Percentiles rank a stretch among this genome's conserved stretches.
Conservation (phyloP, 495 filamentous ascomycete genomes). For the Rostrohypoxylon terebratum region DNA sequence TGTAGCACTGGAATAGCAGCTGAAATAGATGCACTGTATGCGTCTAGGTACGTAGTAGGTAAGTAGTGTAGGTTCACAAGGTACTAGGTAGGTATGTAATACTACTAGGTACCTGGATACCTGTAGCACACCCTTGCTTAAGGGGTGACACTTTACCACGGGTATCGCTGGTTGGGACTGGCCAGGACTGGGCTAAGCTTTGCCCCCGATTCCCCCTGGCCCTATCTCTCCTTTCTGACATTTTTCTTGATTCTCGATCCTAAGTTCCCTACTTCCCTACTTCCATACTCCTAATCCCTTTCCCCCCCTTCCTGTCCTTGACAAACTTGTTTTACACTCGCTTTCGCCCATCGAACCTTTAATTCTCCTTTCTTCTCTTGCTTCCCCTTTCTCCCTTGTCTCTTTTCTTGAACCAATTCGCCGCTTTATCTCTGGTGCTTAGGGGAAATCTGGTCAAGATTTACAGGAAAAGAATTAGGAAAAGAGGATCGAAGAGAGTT, state of each 20-base stretch:
- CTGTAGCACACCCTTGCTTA: slow-evolving; percentile 26
- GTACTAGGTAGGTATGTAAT: too few relatives aligned
- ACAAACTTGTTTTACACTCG: slow-evolving; percentile 51
- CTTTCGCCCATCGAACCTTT: slow-evolving; percentile 42
- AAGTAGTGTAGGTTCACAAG: too few relatives aligned
- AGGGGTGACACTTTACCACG: slow-evolving; percentile 33
- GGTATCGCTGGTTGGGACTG: slow-evolving; percentile 34
- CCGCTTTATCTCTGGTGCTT: slow-evolving; percentile 41
- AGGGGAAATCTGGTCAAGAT: slow-evolving; percentile 30
- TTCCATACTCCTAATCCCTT: slow-evolving; percentile 37
- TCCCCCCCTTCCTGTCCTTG: slow-evolving; percentile 43
- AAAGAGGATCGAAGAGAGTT: slow-evolving; percentile 18
- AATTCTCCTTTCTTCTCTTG: slow-evolving; percentile 36
- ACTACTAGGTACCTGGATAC: slow-evolving; percentile 12
- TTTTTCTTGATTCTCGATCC: slow-evolving; percentile 51
- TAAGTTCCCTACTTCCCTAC: slow-evolving; percentile 44
- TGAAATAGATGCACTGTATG: background rate
- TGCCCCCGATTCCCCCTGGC: slow-evolving; percentile 39
- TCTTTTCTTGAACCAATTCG: slow-evolving; percentile 41
- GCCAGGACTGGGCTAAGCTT: slow-evolving; percentile 41
- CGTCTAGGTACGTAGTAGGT: background rate
- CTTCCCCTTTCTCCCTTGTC: slow-evolving; percentile 39
- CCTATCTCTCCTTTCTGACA: slow-evolving; percentile 49
- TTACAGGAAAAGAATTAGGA: slow-evolving; percentile 23
- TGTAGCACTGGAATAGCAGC: too few relatives aligned